phyloP scores from a whole-genome alignment of 2,329 filamentous ascomycete genomes.

The Colletotrichum gigasporum region DNA sequence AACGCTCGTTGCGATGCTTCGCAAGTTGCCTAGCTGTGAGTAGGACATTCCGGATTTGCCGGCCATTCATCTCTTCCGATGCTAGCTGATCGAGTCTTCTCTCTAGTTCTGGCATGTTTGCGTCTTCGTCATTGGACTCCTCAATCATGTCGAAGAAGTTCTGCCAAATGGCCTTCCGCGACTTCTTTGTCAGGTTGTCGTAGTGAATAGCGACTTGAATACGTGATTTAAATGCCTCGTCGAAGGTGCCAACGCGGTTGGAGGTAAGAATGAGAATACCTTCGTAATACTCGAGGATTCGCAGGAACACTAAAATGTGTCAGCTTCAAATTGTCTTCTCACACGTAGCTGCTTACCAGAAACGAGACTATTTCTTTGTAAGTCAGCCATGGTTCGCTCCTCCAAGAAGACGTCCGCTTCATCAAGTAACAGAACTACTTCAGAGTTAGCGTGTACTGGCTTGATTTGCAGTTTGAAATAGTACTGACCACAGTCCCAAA shows the following conservation, averaged over 20 bases:
- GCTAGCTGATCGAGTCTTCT: slow-evolving; percentile 41
- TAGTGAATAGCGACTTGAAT: slow-evolving; percentile 44
- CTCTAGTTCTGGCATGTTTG: not conserved
- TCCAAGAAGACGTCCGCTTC: slow-evolving; percentile 41
- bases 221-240: slow-evolving; percentile 48
- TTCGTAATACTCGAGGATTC: slow-evolving; percentile 22
- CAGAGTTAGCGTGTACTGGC: not conserved
- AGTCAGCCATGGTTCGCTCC: slow-evolving; percentile 57
- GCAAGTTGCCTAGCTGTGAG: slow-evolving; percentile 39
- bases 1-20: slow-evolving; percentile 25
- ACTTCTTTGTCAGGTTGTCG: slow-evolving; percentile 34
- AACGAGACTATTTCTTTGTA: slow-evolving; percentile 59
- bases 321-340: slow-evolving; percentile 13
- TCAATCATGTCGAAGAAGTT: slow-evolving; percentile 38
- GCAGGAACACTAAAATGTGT: slow-evolving; percentile 41
- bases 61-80: slow-evolving; percentile 47
- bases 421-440: slow-evolving; percentile 38
- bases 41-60: slow-evolving; percentile 51
- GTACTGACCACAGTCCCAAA: slow-evolving; percentile 41
- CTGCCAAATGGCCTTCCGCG: slow-evolving; percentile 40
- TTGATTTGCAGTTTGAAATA: not conserved
- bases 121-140: not conserved
- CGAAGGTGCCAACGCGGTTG: slow-evolving; percentile 46
- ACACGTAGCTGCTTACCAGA: slow-evolving; percentile 28
- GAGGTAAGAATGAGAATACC: slow-evolving; percentile 40